Evolutionary conservation across 345 rosid genomes (phyloP).

Genomic region (Eucalyptus polybractea): DNA sequence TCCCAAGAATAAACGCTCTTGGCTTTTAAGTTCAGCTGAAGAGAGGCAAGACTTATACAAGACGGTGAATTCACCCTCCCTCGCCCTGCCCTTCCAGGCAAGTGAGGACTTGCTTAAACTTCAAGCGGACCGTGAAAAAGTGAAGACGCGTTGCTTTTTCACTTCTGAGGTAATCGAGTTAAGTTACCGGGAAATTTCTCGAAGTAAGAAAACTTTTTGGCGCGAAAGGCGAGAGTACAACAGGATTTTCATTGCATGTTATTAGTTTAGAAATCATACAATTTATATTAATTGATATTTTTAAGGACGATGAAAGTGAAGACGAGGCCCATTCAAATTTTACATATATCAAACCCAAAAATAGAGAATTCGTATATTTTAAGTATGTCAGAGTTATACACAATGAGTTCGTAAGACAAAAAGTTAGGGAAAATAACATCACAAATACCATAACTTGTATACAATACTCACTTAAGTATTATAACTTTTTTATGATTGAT

Average conservation of each 20-base stretch:
- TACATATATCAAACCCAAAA: too few relatives aligned
- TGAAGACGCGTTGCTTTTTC: neutral
- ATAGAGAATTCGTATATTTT: neutral
- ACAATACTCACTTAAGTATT: rapidly evolving
- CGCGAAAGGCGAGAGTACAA: rapidly evolving
- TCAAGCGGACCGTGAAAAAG: neutral
- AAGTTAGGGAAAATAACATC: too few relatives aligned
- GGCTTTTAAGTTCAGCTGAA: neutral
- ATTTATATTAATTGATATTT: neutral
- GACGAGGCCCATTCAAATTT: neutral
- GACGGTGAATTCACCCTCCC: neutral
- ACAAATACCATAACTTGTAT: too few relatives aligned
- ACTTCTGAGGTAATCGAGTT: too few relatives aligned
- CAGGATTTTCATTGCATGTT: neutral
- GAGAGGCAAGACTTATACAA: rapidly evolving
- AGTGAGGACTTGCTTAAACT: neutral
- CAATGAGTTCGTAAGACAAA: rapidly evolving
- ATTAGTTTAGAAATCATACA: neutral
- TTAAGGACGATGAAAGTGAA: neutral
- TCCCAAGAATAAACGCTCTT: neutral
- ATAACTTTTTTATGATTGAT: rapidly evolving
- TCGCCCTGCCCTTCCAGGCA: neutral
- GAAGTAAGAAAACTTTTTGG: neutral
- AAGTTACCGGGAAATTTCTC: neutral
- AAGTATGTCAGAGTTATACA: neutral